Base-by-base conservation (phyloP, 768 basidiomycete genomes). In the Suillus brevipes region DNA sequence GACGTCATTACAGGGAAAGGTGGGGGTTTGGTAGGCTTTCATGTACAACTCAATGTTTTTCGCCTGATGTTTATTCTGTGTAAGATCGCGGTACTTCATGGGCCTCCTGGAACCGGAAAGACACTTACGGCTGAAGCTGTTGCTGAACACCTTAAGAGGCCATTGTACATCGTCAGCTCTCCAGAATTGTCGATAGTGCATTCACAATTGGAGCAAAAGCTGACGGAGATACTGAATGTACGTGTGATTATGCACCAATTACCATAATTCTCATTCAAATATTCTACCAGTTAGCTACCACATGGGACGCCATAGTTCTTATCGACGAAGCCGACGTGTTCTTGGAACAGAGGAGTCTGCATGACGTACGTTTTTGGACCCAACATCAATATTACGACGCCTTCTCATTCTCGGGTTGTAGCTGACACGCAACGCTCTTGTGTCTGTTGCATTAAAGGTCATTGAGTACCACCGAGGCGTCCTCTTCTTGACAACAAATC, bases 1-100 rank as follows among this genome's bases (percentile, higher is more conserved):
- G 87, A 88, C 65, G 86, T 88, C 63, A 84, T 88, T 74, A 84
- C 83, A 68, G 87, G 86, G 36, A 88, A 89, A 69, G 87, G 87
- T 0, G 84, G 85, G 16, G 84, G 84, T 12, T 76, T 86, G 37
- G 84, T 89, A 25, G 76, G 87, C 84, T 84, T 64, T 42, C 50
- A 20, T 56, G 25, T n/a, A 8, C 42, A 14, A 18, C 31, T 4
- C 25, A 52, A 47, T 58, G n/a, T 38, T 9, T 61, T 20, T 18
- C 28, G 14, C 25, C 25, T 40, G 18, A 10, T 49, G 38, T 20
- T 20, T 56, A 10, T 43, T 56, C 31, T 31, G 16, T 37, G 8
- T 37, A 38, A 74, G 72, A 72, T 74, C 25, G 61, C 66, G 9
- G 67, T 71, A 12, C 62, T 72, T 25, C 73, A 74, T 34, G 72